phyloP scores from a whole-genome alignment of 2,329 filamentous ascomycete species.

The Trichoderma cornu-damae region DNA sequence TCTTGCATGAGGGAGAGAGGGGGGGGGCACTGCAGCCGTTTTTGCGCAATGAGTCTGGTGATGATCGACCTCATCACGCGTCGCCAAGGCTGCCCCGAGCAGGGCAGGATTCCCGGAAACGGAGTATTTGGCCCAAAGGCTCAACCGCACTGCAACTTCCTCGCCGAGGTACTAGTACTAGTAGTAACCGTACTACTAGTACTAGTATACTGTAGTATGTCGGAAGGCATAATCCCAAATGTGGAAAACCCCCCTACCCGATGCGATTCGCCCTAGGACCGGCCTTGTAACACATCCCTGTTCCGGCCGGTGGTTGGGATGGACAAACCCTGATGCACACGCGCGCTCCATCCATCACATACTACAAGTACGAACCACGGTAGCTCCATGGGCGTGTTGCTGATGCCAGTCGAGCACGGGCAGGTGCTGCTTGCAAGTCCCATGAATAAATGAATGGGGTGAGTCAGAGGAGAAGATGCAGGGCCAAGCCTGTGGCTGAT shows the following conservation, averaged over 20 bases:
- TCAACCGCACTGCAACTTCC: background rate
- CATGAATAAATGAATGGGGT: conserved; percentile 12
- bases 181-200: too few relatives aligned
- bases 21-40: conserved; percentile 5
- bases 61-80: conserved; percentile 20
- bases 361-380: too few relatives aligned
- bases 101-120: background rate
- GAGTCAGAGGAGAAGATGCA: conserved; percentile 15
- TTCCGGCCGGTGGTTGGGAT: conserved; percentile 16
- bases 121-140: background rate
- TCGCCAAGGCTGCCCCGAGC: conserved; percentile 12
- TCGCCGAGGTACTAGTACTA: background rate
- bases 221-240: conserved; percentile 14
- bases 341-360: background rate
- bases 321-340: background rate
- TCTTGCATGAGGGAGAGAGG: conserved; percentile 6
- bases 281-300: conserved; percentile 10
- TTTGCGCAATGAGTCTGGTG: conserved; percentile 8
- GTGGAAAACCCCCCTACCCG: conserved; percentile 11
- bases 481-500: conserved; percentile 10
- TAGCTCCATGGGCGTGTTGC: conserved; percentile 6
- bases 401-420: conserved; percentile 6
- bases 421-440: background rate
- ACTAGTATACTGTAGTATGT: too few relatives aligned
- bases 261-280: conserved; percentile 12